Conservation (phyloP, 2,329 filamentous ascomycete genomes). For the Fusarium decemcellulare region DNA sequence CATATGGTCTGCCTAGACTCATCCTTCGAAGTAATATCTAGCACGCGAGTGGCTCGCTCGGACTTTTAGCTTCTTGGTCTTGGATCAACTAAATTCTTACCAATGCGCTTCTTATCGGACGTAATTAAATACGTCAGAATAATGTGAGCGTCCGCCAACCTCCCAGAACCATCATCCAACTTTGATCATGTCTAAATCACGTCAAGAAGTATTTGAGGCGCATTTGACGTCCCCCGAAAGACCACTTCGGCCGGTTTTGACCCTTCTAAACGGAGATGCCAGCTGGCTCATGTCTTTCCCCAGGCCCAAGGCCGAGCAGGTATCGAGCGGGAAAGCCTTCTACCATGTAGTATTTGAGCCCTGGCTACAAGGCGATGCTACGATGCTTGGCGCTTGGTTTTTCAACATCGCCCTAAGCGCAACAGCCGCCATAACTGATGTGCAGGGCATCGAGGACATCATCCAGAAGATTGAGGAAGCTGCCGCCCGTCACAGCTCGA, state of each 20-base stretch:
- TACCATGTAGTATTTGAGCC: slow-evolving; percentile 53
- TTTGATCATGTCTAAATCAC: too few relatives aligned
- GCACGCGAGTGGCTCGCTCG: too few relatives aligned
- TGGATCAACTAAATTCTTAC: too few relatives aligned
- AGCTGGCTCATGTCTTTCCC: slow-evolving; percentile 54
- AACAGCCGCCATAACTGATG: slow-evolving; percentile 8
- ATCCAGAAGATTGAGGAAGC: slow-evolving; percentile 38
- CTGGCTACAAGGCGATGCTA: slow-evolving; percentile 49
- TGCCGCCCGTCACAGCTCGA: neutral
- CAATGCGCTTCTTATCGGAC: too few relatives aligned
- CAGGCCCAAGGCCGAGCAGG: slow-evolving; percentile 42
- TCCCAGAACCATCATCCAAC: too few relatives aligned
- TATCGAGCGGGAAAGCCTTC: slow-evolving; percentile 39
- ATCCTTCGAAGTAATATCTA: too few relatives aligned
- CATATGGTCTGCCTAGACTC: too few relatives aligned
- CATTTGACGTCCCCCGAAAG: neutral
- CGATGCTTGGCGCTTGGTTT: slow-evolving; percentile 38
- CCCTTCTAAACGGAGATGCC: slow-evolving; percentile 52
- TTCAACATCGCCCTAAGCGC: slow-evolving; percentile 31
- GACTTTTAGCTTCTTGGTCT: too few relatives aligned
- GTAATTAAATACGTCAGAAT: too few relatives aligned
- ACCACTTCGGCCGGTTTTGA: slow-evolving; percentile 45
- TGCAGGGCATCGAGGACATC: slow-evolving; percentile 26
- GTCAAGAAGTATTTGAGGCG: neutral
- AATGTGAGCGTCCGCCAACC: too few relatives aligned